A percentile compares a stretch with the other conserved stretches of the same genome.
Conservation (phyloP, 495 filamentous ascomycete genomes). For the Penicillium ucsense region DNA sequence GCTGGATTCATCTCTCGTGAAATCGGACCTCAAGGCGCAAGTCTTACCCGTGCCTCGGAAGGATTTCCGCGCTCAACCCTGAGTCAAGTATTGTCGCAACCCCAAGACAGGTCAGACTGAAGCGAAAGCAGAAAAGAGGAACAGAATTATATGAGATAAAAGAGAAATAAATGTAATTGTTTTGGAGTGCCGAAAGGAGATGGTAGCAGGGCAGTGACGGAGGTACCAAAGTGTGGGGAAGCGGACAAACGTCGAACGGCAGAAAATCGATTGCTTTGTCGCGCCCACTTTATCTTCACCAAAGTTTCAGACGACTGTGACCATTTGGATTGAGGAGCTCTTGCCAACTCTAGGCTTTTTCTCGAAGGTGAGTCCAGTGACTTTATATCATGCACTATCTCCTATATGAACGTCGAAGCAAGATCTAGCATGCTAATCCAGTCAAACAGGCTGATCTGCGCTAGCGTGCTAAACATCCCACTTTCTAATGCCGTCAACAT, state of each 20-base stretch:
- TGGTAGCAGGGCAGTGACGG: constrained; percentile 9
- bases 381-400: background rate
- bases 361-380: background rate
- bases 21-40: constrained; percentile 38
- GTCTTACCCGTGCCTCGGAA: constrained; percentile 33
- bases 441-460: background rate
- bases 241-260: constrained; percentile 20
- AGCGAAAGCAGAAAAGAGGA: background rate
- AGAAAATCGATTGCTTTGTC: constrained; percentile 20
- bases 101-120: background rate
- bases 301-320: background rate
- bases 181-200: constrained; percentile 1
- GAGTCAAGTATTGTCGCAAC: constrained; percentile 8
- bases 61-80: constrained; percentile 16
- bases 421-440: background rate
- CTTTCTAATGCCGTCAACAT: constrained; percentile 40
- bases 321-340: background rate
- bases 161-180: background rate
- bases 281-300: constrained; percentile 12
- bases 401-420: background rate
- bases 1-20: constrained; percentile 7
- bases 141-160: constrained; percentile 3
- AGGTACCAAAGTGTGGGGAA: constrained; percentile 22
- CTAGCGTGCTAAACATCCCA: constrained; percentile 9
- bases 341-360: background rate